These are phyloP conservation scores for Diutina rugosa DNA, from an alignment of 1,139 yeast genomes.

Conservation along the genomic window DNA sequence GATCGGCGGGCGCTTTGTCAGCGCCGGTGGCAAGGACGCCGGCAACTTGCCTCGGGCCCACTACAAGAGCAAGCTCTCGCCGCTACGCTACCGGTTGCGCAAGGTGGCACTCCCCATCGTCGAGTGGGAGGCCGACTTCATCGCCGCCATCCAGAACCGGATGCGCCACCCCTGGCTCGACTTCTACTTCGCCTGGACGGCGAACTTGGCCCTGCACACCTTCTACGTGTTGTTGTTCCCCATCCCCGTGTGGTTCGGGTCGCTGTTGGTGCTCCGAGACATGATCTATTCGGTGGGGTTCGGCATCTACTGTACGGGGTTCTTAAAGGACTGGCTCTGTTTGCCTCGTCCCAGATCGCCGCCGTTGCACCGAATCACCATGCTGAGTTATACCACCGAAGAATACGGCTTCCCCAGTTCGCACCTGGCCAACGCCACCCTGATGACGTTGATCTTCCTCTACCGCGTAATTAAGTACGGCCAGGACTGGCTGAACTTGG, in stretches of 20 bases:
- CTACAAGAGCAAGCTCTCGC: conserved; percentile 47
- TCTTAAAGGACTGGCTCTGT: conserved; percentile 72
- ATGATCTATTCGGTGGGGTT: conserved; percentile 67
- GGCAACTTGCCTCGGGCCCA: conserved; percentile 61
- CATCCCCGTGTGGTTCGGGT: conserved; percentile 76
- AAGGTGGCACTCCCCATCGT: conserved; percentile 43
- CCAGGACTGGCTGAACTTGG: conserved; percentile 4
- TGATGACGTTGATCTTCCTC: conserved; percentile 45
- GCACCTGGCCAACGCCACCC: conserved; percentile 87
- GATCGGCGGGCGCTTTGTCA: neutral
- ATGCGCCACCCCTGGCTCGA: conserved; percentile 46
- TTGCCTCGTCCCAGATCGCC: conserved; percentile 90
- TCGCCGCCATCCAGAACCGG: conserved; percentile 43
- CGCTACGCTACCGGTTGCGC: conserved; percentile 47
- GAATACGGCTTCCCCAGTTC: conserved; percentile 95
- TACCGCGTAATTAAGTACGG: conserved; percentile 10
- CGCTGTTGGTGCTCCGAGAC: conserved; percentile 45
- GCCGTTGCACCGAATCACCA: conserved; percentile 79
- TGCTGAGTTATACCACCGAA: conserved; percentile 77
- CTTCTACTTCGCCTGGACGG: conserved; percentile 75
- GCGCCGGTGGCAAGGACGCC: conserved; percentile 35
- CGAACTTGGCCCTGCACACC: conserved; percentile 86
- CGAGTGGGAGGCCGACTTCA: conserved; percentile 50
- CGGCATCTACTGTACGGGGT: conserved; percentile 75
- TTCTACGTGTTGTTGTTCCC: conserved; percentile 88